These are phyloP conservation scores for Backusella macrospora DNA, from an alignment of 192 early-diverging fungal species.

Conservation along the genomic window DNA sequence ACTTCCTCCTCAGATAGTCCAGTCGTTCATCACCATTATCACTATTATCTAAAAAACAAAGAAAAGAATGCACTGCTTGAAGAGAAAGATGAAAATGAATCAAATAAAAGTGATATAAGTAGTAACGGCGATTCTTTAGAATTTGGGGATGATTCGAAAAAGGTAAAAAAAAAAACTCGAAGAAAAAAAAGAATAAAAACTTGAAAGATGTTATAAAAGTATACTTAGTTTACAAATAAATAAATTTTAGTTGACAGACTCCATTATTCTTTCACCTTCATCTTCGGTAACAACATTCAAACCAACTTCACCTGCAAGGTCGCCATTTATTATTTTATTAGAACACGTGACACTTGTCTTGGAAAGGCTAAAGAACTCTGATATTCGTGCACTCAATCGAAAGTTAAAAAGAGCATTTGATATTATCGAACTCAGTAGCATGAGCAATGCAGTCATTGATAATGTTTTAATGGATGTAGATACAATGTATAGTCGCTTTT, in stretches of 20 bases:
- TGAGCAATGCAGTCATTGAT: slow-evolving; percentile 64
- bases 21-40: slow-evolving; percentile 34
- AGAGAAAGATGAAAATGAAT: background rate
- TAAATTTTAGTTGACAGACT: slow-evolving; percentile 1
- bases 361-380: slow-evolving; percentile 51
- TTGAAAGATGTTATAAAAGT: no score
- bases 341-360: slow-evolving; percentile 41
- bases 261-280: background rate
- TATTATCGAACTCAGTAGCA: slow-evolving; percentile 55
- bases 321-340: slow-evolving; percentile 48
- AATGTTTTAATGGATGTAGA: slow-evolving; percentile 56
- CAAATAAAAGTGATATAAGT: background rate
- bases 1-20: background rate
- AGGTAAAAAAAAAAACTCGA: slow-evolving; percentile 12
- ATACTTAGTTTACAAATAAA: no score
- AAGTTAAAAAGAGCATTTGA: slow-evolving; percentile 55
- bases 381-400: slow-evolving; percentile 55
- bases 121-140: slow-evolving; percentile 1
- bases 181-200: background rate
- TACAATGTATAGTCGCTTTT: slow-evolving; percentile 46
- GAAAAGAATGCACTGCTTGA: background rate
- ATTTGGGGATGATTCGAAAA: background rate
- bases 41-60: slow-evolving; percentile 24
- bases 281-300: slow-evolving; percentile 13
- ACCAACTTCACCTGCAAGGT: background rate